Evolutionary conservation across 305 asterid species (phyloP).

Genomic region (Nicotiana rustica): DNA sequence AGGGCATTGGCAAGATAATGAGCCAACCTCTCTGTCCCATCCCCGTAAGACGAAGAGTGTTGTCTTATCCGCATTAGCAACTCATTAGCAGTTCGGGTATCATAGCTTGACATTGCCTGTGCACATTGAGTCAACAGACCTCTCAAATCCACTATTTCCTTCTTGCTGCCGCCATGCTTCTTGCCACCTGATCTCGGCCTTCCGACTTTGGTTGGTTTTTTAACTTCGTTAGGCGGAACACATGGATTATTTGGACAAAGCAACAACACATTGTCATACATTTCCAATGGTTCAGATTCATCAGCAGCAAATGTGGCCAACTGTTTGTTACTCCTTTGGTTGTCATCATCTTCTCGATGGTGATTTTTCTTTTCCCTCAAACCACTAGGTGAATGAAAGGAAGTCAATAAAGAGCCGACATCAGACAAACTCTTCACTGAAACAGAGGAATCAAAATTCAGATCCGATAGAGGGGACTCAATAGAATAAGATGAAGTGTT

Average conservation of each 20-base stretch:
- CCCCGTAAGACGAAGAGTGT: constrained; percentile 30
- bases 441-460: not conserved
- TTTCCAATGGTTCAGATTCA: constrained; percentile 35
- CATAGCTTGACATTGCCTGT: constrained; percentile 32
- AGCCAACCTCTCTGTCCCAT: constrained; percentile 31
- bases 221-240: not conserved
- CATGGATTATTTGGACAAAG: constrained; percentile 23
- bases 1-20: constrained; percentile 36
- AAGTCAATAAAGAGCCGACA: constrained; percentile 15
- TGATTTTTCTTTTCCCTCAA: constrained; percentile 23
- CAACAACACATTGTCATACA: constrained; percentile 32
- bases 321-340: constrained; percentile 36
- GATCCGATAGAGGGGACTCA: constrained; percentile 15
- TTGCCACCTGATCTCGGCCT: constrained; percentile 29
- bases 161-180: constrained; percentile 19
- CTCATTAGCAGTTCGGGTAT: constrained; percentile 35
- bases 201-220: constrained; percentile 25
- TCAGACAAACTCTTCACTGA: not conserved
- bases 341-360: not conserved
- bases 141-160: constrained; percentile 37
- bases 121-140: constrained; percentile 35
- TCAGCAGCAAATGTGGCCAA: constrained; percentile 18
- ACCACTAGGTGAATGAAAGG: constrained; percentile 11
- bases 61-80: constrained; percentile 30
- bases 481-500: constrained; percentile 30